Conservation (phyloP, 352 stramenopile genomes). For the Globisporangium camurandrum region DNA sequence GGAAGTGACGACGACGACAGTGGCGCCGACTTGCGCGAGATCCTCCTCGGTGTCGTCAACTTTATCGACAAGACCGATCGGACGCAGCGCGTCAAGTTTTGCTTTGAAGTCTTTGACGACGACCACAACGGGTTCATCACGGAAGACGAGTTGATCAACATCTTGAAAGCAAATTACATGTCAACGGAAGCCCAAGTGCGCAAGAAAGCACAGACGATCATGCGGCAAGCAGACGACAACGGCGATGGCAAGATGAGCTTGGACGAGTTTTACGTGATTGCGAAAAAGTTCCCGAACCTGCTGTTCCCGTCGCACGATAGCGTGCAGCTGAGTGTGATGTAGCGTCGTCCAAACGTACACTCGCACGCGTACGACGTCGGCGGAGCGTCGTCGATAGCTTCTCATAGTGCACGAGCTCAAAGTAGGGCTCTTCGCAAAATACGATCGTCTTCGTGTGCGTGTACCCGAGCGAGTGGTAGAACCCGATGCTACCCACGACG, state of each 20-base stretch:
- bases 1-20: slow-evolving; percentile 58
- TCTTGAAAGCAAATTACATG: slow-evolving; percentile 89
- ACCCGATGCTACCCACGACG: slow-evolving; percentile 13
- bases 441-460: slow-evolving; percentile 6
- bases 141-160: slow-evolving; percentile 85
- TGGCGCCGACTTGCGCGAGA: slow-evolving; percentile 80
- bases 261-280: slow-evolving; percentile 82
- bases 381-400: no score
- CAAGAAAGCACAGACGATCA: slow-evolving; percentile 83
- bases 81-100: slow-evolving; percentile 87
- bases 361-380: no score
- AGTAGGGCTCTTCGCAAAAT: slow-evolving; percentile 3
- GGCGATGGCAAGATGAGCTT: slow-evolving; percentile 70
- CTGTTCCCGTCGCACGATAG: slow-evolving; percentile 67
- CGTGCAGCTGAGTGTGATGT: slow-evolving; percentile 3
- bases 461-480: not conserved
- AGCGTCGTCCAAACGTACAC: not conserved
- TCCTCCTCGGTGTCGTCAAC: slow-evolving; percentile 89
- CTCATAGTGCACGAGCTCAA: slow-evolving; percentile 4
- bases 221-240: slow-evolving; percentile 77
- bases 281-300: slow-evolving; percentile 89
- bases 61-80: slow-evolving; percentile 71
- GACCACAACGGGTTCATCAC: slow-evolving; percentile 89
- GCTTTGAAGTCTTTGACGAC: slow-evolving; percentile 93
- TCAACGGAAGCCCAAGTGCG: slow-evolving; percentile 62